A percentile compares a stretch with the other conserved stretches of the same genome.
Conservation (phyloP, 192 early-diverging fungal species). For the Coemansia sp. region DNA sequence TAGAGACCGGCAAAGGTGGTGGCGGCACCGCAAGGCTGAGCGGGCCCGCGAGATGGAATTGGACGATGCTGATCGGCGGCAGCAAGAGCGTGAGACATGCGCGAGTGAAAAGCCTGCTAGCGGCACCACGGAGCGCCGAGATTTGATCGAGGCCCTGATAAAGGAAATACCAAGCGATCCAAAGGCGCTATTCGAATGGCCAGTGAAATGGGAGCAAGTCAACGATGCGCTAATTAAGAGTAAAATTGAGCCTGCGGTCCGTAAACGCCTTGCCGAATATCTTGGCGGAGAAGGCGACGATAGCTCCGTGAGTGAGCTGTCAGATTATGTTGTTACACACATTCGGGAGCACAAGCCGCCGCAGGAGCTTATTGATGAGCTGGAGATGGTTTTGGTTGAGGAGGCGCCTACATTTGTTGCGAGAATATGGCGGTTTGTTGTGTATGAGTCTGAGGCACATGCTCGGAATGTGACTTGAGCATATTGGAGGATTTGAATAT, state of each 20-base stretch:
- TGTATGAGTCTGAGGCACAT: conserved; percentile 16
- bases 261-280: conserved; percentile 76
- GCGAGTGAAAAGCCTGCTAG: conserved; percentile 7
- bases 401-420: conserved; percentile 85
- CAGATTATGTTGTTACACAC: conserved; percentile 73
- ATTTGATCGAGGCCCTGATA: conserved; percentile 14
- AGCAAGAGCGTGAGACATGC: conserved; percentile 46
- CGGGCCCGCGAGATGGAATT: conserved; percentile 65
- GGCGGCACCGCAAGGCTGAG: conserved; percentile 59
- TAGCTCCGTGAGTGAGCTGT: conserved; percentile 59
- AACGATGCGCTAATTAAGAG: conserved; percentile 55
- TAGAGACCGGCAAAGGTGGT: conserved; percentile 73
- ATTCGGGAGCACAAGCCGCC: conserved; percentile 66
- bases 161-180: conserved; percentile 23
- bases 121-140: neutral
- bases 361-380: conserved; percentile 67
- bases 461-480: conserved; percentile 7
- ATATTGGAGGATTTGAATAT: no score
- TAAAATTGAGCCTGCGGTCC: conserved; percentile 72
- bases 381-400: conserved; percentile 80
- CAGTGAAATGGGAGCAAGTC: conserved; percentile 31
- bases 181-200: conserved; percentile 26
- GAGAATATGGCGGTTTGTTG: conserved; percentile 71
- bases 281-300: conserved; percentile 70
- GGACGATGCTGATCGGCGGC: conserved; percentile 65